Evolutionary conservation across 352 stramenopile species (phyloP), one percentile per base, ranked within the genome.

Genomic region (Phytophthora melonis): DNA sequence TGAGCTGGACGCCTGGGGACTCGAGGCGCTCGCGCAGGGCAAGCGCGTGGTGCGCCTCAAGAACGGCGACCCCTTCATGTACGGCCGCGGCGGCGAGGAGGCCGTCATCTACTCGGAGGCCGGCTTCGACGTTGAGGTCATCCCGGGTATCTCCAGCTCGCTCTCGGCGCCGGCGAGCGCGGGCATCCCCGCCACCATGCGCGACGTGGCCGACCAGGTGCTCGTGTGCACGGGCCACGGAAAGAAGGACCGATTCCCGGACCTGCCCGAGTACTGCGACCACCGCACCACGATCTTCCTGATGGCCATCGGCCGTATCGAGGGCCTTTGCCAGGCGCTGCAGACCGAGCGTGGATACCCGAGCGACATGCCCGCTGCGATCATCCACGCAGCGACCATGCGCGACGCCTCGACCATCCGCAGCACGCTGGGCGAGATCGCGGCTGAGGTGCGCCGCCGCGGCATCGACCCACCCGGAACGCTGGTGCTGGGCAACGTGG

Each of bases 31-130:
- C 23, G 74, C 73, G 19, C 76, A 92, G 36, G 95, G 95, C 58
- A 96, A 97, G 74, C 86, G 93, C 71, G 97, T 99, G 13, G 93
- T 99, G 62, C 91, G 97, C 13, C 82, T 99, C 45, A 99, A 99
- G 84, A 99, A 99, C 82, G 97, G 97, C 55, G 97, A 99, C 74
- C 97, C 97, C 47, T 99, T 99, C 85, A 92, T 99, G 57, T 99
- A 98, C 78, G 97, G 97, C 25, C 78, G 97, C 60, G 97, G 97
- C 5, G 97, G 94, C 19, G 97, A 99, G 82, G 97, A 99, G 81
- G 89, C 86, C 2, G 80, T 92, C 49, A 85, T 95, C 71, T 94
- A 93, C 75, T 88, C 85, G 7, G 73, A 89, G 19, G 82, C 80
- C 5, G 87, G 88, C 43, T 96, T 93, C 62, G 91, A 97, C 32